Evolutionary conservation across 176 grass and related monocot genomes (phyloP), one percentile per base, ranked within the genome.

Genomic region (Eleusine coracana): DNA sequence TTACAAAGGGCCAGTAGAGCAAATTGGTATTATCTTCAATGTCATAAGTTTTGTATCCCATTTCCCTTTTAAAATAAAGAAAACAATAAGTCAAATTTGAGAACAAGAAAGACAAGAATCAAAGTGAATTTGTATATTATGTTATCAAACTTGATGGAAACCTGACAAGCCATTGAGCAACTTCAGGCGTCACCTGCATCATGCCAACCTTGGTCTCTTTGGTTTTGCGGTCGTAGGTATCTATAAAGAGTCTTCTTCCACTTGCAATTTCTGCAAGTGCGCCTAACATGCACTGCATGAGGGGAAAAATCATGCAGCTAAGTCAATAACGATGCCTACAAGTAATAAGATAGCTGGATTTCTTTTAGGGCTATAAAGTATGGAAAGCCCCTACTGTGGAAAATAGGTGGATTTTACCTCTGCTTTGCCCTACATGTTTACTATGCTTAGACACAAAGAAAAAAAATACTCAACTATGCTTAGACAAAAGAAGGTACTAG

Each of bases 1-100:
- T 99, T 65, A 99, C 87, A 85, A 93, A 95, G 68, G 96, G 96
- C 87, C 84, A 96, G 81, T 85, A 96, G 31, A 99, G 85, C 59
- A 99, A 74, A 61, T 86, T 74, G 70, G 76, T 70, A 84, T 95
- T 83, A 49, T 88, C 87, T 85, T 93, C 89, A 80, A 95, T 92
- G 54, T 88, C 91, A 76, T 96, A 99, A 76, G 78, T 88, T 73
- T 61, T 86, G 87, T 99, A 99, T 54, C 93, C 96, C 85, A 96
- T 60, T 83, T 99, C 96, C 85, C 96, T 98, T 77, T 58, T 34
- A 84, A 86, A 66, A 64, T 46, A 89, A 59, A 59, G 0, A 23
- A 56, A 59, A 59, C 21, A 59, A 63, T 49, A 84, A 63, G 6
- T 76, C 52, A 16, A 44, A 34, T 28, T 61, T 81, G 73, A 83